Evolutionary conservation across 257 asterid genomes (phyloP), one percentile per base, ranked within the genome.

Genomic region (Plantago ovata): DNA sequence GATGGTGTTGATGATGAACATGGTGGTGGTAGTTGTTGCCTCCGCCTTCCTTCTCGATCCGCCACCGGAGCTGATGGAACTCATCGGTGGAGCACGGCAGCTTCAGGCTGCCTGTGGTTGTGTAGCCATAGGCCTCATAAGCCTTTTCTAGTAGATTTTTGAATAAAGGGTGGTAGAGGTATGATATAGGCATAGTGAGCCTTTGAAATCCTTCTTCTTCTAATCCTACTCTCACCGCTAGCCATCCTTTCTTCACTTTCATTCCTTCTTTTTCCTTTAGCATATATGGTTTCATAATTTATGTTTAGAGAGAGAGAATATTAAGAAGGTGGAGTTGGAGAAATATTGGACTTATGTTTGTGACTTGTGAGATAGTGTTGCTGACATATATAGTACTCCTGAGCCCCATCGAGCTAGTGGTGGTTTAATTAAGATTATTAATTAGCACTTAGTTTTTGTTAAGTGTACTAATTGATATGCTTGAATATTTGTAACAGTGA

Each of bases 31-130:
- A 61, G 3, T 23, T 56, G 10, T 54, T 65, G 19, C 41, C 51
- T 0, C 62, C 82, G 15, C 45, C 51, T 1, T 65, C 82, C 64
- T 78, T 68, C 24, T 78, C 76, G n/a, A 78, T 74, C 41, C 18
- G 64, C 84, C 84, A 78, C 4, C 74, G 74, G 60, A 78, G 74
- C 36, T 65, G 74, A 63, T 71, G 78, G 56, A 78, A 78, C 46
- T 78, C 81, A 2, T 78, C 76, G 32, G 59, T 60, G 4, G 84
- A 74, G 48, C 84, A 78, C 0, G 81, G 81, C 2, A 78, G 56
- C 67, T 69, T 66, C 21, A 78, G 43, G 0, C 72, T 78, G 39
- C 84, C 84, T 13, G 53, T 51, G 41, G 64, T 63, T 19, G 72
- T 57, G 65, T 78, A 78, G 16, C 84, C 84, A 50, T 78, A 78